Conservation (phyloP, 805 yeast genomes). For the Metschnikowia drakensbergensis region DNA sequence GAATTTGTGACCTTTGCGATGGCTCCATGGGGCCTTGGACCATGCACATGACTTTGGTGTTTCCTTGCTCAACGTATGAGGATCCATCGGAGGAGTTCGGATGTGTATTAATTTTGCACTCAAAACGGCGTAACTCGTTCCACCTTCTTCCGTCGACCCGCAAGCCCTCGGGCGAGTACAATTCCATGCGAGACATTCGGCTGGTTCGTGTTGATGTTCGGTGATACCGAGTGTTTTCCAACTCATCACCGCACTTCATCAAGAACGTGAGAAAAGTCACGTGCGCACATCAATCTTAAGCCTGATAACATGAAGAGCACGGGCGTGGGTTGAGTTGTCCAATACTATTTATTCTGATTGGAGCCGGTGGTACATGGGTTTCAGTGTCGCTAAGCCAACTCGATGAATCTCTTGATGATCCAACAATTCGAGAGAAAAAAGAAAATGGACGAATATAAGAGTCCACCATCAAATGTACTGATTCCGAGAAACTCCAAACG, state of each 20-base stretch:
- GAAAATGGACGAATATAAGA: constrained; percentile 50
- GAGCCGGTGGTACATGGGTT: no score
- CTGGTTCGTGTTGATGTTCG: not conserved
- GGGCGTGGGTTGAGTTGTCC: no score
- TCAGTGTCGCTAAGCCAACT: constrained; percentile 7
- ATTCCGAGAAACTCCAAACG: constrained; percentile 75
- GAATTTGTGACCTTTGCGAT: constrained; percentile 46
- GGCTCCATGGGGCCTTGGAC: constrained; percentile 93
- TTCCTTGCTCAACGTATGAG: constrained; percentile 87
- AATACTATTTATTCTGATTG: no score
- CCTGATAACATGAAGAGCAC: no score
- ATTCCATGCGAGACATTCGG: constrained; percentile 63
- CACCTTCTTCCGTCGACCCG: constrained; percentile 92
- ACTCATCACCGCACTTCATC: constrained; percentile 5
- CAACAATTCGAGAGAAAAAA: constrained; percentile 64
- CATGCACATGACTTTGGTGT: constrained; percentile 79
- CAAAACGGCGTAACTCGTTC: constrained; percentile 84
- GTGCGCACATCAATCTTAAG: not conserved
- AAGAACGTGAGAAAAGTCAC: constrained; percentile 5
- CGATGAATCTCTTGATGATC: constrained; percentile 55
- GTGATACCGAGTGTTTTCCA: not conserved
- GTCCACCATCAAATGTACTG: constrained; percentile 56
- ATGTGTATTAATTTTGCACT: constrained; percentile 81
- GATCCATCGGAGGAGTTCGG: constrained; percentile 89
- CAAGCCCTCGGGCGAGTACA: constrained; percentile 93